A percentile compares a stretch with the other conserved stretches of the same genome.
phyloP scores from a whole-genome alignment of 208 protist species.

The Trichomonas vaginalis region DNA sequence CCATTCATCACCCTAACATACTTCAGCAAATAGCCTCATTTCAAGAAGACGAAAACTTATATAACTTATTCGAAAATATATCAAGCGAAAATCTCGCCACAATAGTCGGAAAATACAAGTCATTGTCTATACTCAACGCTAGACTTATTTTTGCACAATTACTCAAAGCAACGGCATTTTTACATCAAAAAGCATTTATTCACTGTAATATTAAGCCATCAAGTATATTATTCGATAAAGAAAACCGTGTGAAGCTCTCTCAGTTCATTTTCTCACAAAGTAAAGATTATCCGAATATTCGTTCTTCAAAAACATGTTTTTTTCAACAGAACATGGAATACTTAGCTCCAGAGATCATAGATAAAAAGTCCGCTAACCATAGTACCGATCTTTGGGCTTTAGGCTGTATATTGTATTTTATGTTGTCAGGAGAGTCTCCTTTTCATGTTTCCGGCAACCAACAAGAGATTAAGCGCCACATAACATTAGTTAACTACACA shows the following conservation, averaged over 20 bases:
- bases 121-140: background rate
- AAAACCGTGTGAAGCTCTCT: background rate
- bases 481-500: background rate
- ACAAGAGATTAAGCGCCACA: background rate
- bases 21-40: background rate
- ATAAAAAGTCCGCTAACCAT: background rate
- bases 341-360: background rate
- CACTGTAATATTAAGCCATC: background rate
- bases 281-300: background rate
- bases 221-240: background rate
- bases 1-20: background rate
- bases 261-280: background rate
- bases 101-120: background rate
- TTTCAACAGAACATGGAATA: background rate
- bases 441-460: background rate
- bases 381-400: background rate
- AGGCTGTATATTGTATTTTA: background rate
- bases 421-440: background rate
- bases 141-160: background rate
- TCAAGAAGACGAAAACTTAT: background rate
- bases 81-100: background rate
- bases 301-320: background rate
- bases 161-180: background rate
- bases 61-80: background rate
- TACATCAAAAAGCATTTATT: background rate